phyloP scores from a whole-genome alignment of 2,329 filamentous ascomycete species.

The Aureobasidium sp. region DNA sequence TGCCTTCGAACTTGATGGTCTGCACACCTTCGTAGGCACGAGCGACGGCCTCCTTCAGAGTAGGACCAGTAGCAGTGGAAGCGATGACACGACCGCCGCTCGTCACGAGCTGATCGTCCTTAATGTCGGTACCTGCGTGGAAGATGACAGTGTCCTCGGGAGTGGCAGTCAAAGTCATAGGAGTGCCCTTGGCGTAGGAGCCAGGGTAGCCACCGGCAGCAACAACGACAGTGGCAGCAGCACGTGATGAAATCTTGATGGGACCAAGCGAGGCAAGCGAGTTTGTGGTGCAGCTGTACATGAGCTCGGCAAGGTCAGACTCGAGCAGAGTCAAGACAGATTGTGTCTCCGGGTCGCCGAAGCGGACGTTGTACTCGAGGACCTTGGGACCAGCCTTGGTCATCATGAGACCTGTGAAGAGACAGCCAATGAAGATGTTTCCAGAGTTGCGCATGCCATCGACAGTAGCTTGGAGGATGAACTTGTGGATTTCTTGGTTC shows the following conservation, averaged over 20 bases:
- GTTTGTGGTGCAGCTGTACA: conserved; percentile 74
- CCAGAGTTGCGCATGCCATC: conserved; percentile 76
- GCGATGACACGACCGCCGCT: conserved; percentile 89
- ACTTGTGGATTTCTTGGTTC: conserved; percentile 68
- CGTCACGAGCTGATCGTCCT: conserved; percentile 59
- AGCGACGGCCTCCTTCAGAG: conserved; percentile 72
- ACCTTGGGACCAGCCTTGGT: conserved; percentile 71
- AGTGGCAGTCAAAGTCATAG: conserved; percentile 48
- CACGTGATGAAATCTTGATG: conserved; percentile 39
- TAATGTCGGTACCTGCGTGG: conserved; percentile 77
- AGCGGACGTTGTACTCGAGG: conserved; percentile 88
- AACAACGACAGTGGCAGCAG: conserved; percentile 87
- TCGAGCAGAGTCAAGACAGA: conserved; percentile 75
- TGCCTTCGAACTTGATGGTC: conserved; percentile 73
- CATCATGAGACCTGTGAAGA: conserved; percentile 93
- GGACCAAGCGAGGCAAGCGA: conserved; percentile 50
- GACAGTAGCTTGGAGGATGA: conserved; percentile 82
- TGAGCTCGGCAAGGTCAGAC: conserved; percentile 78
- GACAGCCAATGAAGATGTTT: conserved; percentile 62
- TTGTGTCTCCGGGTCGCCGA: conserved; percentile 88
- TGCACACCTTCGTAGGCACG: conserved; percentile 81
- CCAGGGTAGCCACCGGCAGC: conserved; percentile 88
- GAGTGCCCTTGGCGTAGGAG: conserved; percentile 70
- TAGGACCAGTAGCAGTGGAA: conserved; percentile 68
- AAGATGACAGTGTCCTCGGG: conserved; percentile 55